phyloP scores from a whole-genome alignment of 768 basidiomycete genomes.

The Ramaria rubella region DNA sequence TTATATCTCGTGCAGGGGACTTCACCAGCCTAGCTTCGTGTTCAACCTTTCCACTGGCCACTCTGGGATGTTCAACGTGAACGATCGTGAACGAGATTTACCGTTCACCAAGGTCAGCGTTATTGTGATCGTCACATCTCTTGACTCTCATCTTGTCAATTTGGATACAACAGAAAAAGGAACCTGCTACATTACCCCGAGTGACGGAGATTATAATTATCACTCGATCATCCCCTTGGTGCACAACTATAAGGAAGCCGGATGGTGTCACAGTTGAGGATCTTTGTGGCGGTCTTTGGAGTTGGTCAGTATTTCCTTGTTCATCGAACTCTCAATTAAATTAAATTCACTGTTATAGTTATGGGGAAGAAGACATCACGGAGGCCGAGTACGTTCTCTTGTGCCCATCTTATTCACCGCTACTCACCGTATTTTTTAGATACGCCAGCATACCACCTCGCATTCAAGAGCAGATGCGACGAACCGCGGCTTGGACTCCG shows the following conservation, averaged over 20 bases:
- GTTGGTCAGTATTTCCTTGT: conserved; percentile 35
- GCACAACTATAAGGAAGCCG: conserved; percentile 65
- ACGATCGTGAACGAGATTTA: conserved; percentile 49
- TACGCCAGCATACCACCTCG: conserved; percentile 53
- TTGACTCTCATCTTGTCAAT: conserved; percentile 11
- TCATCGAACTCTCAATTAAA: not conserved
- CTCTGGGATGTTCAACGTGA: conserved; percentile 55
- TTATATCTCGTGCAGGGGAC: not conserved
- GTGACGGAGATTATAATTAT: conserved; percentile 54
- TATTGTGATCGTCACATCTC: not conserved
- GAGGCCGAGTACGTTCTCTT: not conserved
- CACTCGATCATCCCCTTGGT: conserved; percentile 65
- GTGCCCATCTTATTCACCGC: not conserved
- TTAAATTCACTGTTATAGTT: not conserved
- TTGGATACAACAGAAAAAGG: conserved; percentile 36
- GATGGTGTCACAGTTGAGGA: conserved; percentile 71
- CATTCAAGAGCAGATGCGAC: conserved; percentile 65
- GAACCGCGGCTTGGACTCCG: too few relatives aligned
- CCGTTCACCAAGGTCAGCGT: conserved; percentile 3
- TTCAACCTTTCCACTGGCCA: conserved; percentile 66
- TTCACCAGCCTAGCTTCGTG: conserved; percentile 47
- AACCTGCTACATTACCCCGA: conserved; percentile 66
- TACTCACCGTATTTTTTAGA: conserved; percentile 10
- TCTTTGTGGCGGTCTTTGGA: conserved; percentile 66
- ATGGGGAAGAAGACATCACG: not conserved